A percentile compares a stretch with the other conserved stretches of the same genome.
Conservation (phyloP, 306 rosid genomes). For the Lotus japonicus region DNA sequence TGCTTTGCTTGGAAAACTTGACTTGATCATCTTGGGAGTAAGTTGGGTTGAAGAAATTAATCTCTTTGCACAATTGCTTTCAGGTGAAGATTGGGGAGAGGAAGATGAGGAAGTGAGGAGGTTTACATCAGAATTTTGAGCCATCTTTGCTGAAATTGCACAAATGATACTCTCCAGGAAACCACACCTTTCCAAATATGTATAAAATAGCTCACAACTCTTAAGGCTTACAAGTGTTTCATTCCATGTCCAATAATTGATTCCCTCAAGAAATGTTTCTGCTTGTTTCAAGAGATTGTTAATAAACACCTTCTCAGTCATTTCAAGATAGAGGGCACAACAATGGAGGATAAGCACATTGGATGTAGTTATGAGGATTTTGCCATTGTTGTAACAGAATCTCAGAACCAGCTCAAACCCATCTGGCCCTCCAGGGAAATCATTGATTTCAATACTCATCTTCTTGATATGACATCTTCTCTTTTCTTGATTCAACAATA, state of each 20-base stretch:
- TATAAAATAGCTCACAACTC: constrained; percentile 28
- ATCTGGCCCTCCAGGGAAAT: constrained; percentile 63
- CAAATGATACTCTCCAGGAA: constrained; percentile 50
- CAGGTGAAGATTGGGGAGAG: constrained; percentile 50
- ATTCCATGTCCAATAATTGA: constrained; percentile 55
- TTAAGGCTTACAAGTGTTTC: constrained; percentile 45
- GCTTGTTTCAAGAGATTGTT: constrained; percentile 57
- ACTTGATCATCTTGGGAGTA: constrained; percentile 41
- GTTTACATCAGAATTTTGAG: constrained; percentile 40
- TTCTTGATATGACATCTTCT: constrained; percentile 20
- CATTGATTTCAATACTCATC: constrained; percentile 32
- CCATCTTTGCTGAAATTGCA: constrained; percentile 47
- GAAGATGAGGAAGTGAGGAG: constrained; percentile 10
- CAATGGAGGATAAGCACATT: constrained; percentile 57
- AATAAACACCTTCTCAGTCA: constrained; percentile 46
- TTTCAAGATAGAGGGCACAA: constrained; percentile 51
- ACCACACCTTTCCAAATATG: constrained; percentile 45
- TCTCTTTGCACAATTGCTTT: constrained; percentile 29
- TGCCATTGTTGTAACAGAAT: constrained; percentile 58
- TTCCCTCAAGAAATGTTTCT: constrained; percentile 41
- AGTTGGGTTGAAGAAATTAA: constrained; percentile 30
- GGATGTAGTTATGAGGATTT: constrained; percentile 37
- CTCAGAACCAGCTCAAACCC: constrained; percentile 64
- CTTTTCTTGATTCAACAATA: constrained; percentile 35
- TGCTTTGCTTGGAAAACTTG: constrained; percentile 32